Evolutionary conservation across 495 filamentous ascomycete genomes (phyloP).

Genomic region (Oidiodendron maius): DNA sequence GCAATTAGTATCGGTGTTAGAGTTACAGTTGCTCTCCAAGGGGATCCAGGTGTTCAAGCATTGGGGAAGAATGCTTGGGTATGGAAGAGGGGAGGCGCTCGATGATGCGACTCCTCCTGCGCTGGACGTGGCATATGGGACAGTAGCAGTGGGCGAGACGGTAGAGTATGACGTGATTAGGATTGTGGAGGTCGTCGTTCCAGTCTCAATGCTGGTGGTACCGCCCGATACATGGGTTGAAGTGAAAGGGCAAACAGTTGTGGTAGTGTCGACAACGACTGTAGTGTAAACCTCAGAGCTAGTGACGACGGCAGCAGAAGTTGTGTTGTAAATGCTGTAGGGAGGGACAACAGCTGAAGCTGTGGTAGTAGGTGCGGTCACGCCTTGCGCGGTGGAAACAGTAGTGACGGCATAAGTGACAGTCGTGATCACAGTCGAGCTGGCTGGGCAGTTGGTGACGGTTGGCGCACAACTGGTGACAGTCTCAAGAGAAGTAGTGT

Average conservation of each 20-base stretch:
- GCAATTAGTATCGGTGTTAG: conserved; percentile 79
- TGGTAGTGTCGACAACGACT: conserved; percentile 17
- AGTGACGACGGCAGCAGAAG: conserved; percentile 6
- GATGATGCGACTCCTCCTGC: conserved; percentile 10
- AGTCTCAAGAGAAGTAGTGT: conserved; percentile 37
- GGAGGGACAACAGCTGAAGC: conserved; percentile 2
- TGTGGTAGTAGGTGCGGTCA: conserved; percentile 2
- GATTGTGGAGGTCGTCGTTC: conserved; percentile 14
- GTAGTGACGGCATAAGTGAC: conserved; percentile 41
- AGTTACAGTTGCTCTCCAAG: conserved; percentile 63
- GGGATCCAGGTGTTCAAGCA: conserved; percentile 91
- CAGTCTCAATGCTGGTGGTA: conserved; percentile 8
- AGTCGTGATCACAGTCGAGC: conserved; percentile 35
- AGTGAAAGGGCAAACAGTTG: conserved; percentile 46
- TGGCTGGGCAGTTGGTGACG: conserved; percentile 41
- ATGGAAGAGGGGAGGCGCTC: conserved; percentile 30
- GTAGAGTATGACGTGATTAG: conserved; percentile 20
- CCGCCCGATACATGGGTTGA: conserved; percentile 11
- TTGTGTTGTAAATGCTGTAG: background rate
- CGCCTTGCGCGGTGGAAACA: conserved; percentile 24
- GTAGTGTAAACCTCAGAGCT: conserved; percentile 7
- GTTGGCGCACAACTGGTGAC: conserved; percentile 40
- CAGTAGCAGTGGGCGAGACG: conserved; percentile 21
- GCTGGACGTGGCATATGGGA: conserved; percentile 11
- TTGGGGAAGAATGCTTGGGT: conserved; percentile 72